phyloP scores from a whole-genome alignment of 139 green algal genomes.

The Haematococcus lacustris region DNA sequence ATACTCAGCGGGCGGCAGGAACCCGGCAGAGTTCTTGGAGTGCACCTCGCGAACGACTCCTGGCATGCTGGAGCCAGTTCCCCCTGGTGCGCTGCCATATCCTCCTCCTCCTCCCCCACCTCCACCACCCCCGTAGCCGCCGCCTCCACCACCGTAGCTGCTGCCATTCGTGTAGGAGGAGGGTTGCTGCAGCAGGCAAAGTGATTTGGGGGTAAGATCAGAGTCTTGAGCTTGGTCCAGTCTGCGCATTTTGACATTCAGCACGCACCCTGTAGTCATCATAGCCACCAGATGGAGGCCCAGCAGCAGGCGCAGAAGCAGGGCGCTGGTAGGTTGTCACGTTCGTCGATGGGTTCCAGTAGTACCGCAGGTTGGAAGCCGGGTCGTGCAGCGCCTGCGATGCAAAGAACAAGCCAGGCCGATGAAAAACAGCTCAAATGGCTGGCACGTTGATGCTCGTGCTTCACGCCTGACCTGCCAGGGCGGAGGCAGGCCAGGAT shows the following conservation, averaged over 20 bases:
- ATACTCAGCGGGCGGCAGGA: slow-evolving; percentile 39
- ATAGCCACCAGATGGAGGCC: neutral
- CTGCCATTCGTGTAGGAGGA: too few species aligned
- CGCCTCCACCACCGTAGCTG: slow-evolving; percentile 19
- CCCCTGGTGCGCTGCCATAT: neutral
- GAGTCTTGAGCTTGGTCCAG: too few species aligned
- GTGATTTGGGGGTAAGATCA: too few species aligned
- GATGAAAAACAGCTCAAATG: neutral
- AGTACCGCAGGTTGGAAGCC: slow-evolving; percentile 52
- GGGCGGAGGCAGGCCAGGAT: slow-evolving; percentile 20
- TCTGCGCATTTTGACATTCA: too few species aligned
- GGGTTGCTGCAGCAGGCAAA: too few species aligned
- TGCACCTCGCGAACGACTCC: neutral
- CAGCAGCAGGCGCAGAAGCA: neutral
- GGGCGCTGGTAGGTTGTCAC: slow-evolving; percentile 67
- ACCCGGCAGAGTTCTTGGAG: slow-evolving; percentile 20
- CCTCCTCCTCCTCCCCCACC: slow-evolving; percentile 8
- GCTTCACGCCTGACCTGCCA: slow-evolving; percentile 11
- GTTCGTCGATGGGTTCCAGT: slow-evolving; percentile 79
- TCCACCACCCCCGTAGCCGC: slow-evolving; percentile 10
- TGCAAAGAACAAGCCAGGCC: neutral
- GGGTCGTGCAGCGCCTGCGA: slow-evolving; percentile 48
- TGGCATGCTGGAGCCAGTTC: neutral
- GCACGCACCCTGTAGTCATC: neutral
- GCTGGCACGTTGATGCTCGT: neutral